Base-by-base conservation (phyloP, 805 yeast genomes). In the Candida boidinii region DNA sequence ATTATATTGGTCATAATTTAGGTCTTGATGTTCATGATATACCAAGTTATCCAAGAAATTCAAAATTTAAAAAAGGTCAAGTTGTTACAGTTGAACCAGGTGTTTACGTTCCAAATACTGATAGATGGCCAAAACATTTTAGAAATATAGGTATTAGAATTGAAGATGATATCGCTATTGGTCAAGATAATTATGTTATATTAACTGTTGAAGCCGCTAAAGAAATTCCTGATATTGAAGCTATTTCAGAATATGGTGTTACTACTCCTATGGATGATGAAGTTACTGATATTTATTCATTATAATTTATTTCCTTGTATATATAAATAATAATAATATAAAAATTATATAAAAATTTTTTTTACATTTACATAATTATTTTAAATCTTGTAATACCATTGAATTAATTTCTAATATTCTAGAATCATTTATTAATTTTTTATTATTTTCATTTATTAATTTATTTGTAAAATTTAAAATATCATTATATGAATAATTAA, bases 11-110 rank as follows among this genome's bases (percentile, higher is more conserved):
- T 5, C 99, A 92, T 55, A 87, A 92, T 49, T 63, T 92, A 24
- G 99, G 99, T 0, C 60, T 92, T 23, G 98, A 88, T 48, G 82
- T 88, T 17, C 95, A 85, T 56, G 95, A 85, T 50, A 66, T 76
- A 23, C 94, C 94, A 4, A 55, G 66, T 3, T 67, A 66, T 25
- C 70, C 90, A 3, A 66, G 86, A 41, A 62, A 61, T 35, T 64
- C 67, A 16, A 60, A 60, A 21, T 53, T 92, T 29, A 58, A 57
- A 29, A 62, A 64, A 15, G 88, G 88, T 16, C 94, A 86, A 51
- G 96, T 90, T 4, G 66, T 92, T 30, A 92, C 99, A 2, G 76
- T 94, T 17, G 99, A 94, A 54, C 98, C 98, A 0, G 99, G 98
- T 18, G 68, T 92, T 19, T 92, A 92, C 53, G 72, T 94, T 27